Evolutionary conservation across 1,284 basidiomycete species (phyloP), one percentile per base, ranked within the genome.

Genomic region (Phellopilus nigrolimitatus): DNA sequence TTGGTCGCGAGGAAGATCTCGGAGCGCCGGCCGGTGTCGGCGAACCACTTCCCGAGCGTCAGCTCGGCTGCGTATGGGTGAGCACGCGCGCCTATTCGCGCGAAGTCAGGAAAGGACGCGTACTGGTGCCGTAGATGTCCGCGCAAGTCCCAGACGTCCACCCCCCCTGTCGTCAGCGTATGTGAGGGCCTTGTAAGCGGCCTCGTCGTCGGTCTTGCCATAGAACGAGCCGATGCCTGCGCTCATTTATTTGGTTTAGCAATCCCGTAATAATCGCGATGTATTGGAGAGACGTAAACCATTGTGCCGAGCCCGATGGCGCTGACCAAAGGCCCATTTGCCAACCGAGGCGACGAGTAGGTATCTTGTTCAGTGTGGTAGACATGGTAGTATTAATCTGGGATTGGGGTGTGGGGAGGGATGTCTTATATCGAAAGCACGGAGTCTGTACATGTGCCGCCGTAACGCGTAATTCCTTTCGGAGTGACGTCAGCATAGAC

Each of bases 171-270:
- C 44, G 3, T 25, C 44, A 15, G 44, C 15, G 17, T 46, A 44
- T 15, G 28, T 51, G n/a, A 46, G 49, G 3, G 49, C 44, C n/a
- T 46, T 46, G 43, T 39, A 51, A 2, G 49, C 49, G 15, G 34
- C 49, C 31, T 51, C 49, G 12, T 51, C 30, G 49, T 51, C 49
- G 3, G 49, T 51, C 36, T 51, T 36, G 27, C 49, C 49, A 25
- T 51, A 51, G 37, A 42, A 51, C 25, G 49, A 42, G 3, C 49
- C 49, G 30, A 51, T 51, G 24, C 49, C 49, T 51, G 31, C 15
- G 24, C 7, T 15, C n/a, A 15, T 8, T 15, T 13, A 5, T 17
- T 42, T 10, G n/a, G 40, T 22, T 24, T 22, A 5, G 19, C 10
- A 42, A 2, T 8, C 8, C 19, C 6, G 12, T 12, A 30, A 30